Conservation (phyloP, 345 rosid genomes). For the Rhodamnia rubescens region DNA sequence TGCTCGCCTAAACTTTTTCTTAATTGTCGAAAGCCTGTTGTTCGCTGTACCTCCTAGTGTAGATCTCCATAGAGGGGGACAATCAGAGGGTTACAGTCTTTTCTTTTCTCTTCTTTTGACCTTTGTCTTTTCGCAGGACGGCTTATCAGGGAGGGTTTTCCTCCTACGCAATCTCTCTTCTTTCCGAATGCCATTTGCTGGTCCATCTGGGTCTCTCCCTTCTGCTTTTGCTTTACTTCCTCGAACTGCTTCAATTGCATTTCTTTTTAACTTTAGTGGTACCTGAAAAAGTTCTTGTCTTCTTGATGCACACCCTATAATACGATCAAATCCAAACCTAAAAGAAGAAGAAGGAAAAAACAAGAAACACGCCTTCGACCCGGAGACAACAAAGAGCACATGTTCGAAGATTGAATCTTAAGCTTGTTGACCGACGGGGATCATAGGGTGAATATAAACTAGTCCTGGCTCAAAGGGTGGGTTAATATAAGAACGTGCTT, state of each 20-base stretch:
- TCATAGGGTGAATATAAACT: background rate
- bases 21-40: background rate
- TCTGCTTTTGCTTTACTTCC: background rate
- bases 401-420: background rate
- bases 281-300: background rate
- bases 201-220: background rate
- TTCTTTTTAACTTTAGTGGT: background rate
- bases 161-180: background rate
- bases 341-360: background rate
- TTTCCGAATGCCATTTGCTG: background rate
- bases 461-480: background rate
- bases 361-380: background rate
- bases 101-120: background rate
- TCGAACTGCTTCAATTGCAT: background rate
- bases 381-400: background rate
- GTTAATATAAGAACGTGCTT: background rate
- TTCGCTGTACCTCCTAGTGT: background rate
- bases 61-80: background rate
- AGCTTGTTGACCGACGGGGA: background rate
- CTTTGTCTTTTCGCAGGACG: conserved; percentile 1
- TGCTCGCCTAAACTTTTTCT: background rate
- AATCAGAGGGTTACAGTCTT: background rate
- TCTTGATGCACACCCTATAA: background rate
- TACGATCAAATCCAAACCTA: background rate
- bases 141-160: background rate